Evolutionary conservation across 805 yeast genomes (phyloP), one percentile per base, ranked within the genome.

Genomic region (Wickerhamomyces chambardii): DNA sequence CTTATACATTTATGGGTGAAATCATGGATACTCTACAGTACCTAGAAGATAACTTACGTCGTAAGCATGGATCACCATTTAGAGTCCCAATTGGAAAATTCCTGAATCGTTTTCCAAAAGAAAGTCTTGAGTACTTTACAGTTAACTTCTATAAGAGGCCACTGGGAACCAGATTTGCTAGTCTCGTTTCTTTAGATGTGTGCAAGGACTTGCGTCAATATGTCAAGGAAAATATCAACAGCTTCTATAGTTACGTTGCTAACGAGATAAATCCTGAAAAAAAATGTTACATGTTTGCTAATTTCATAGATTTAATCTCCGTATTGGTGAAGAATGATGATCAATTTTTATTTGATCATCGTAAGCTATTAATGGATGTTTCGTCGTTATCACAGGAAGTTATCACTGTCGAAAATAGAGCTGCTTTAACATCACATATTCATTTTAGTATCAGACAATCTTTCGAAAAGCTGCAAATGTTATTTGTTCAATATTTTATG

Each of bases 1-100:
- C 98, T 0, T 84, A 77, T 56, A 81, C 90, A 15, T 92, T 86
- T 48, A 76, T 94, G 77, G 90, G 85, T 34, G 95, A 87, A 47
- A 69, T 92, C 37, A 70, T 92, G 48, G 71, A 69, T 36, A 80
- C 90, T 4, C 69, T 92, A 38, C 73, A 81, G 43, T 78, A 75
- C 38, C 62, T 92, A 49, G 98, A 92, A 56, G 76, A 81, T 4
- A 81, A 80, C 40, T 63, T 92, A 47, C 81, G 95, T 37, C 77
- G 96, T 17, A 85, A 84, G 42, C 84, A 85, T 38, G 68, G 68
- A 29, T 85, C 97, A 1, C 97, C 97, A 4, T 89, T 92, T 66
- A 69, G 98, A 44, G 70, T 65, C n/a, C 96, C 98, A 3, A 73
- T 90, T 31, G 89, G 94, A 7, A 82, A 81, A 52, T 92, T 83